phyloP scores from a whole-genome alignment of 345 rosid species.

The Rhodamnia rubescens region DNA sequence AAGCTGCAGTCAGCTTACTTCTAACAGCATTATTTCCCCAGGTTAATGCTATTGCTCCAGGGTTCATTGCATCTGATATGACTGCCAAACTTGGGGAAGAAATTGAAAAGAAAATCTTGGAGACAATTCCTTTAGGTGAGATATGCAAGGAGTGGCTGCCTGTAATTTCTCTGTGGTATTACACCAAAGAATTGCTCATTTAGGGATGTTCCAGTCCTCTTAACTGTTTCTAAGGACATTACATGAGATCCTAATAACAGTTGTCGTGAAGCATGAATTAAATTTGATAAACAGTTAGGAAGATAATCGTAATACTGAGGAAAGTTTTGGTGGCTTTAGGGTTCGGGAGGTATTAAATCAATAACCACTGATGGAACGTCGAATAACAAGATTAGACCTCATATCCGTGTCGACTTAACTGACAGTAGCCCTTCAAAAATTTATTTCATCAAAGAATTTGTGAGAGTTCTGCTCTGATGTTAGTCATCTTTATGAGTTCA shows the following conservation, averaged over 20 bases:
- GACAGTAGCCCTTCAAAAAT: not conserved
- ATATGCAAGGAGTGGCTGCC: not conserved
- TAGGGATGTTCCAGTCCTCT: not conserved
- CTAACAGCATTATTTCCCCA: constrained; percentile 3
- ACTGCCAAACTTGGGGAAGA: constrained; percentile 90
- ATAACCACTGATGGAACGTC: not conserved
- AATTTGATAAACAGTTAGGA: not conserved
- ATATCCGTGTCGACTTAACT: not conserved
- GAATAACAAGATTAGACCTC: not conserved
- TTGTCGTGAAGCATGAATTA: not conserved
- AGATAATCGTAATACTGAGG: not conserved
- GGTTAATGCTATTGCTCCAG: constrained; percentile 93
- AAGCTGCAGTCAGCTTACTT: not conserved
- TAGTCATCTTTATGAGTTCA: constrained; percentile 10
- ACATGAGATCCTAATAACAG: not conserved
- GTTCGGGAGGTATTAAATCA: not conserved
- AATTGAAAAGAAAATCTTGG: constrained; percentile 82
- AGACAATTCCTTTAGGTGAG: constrained; percentile 75
- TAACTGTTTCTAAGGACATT: not conserved
- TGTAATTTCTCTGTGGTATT: not conserved
- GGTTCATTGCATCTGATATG: constrained; percentile 92
- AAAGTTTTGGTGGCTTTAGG: not conserved
- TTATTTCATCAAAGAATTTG: not conserved
- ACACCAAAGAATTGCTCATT: not conserved
- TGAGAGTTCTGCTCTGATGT: not conserved